Percentiles rank a stretch among this genome's conserved stretches.
These are phyloP conservation scores for Stachybotrys echinatus DNA, from an alignment of 2,329 filamentous ascomycete genomes.

Conservation along the genomic window DNA sequence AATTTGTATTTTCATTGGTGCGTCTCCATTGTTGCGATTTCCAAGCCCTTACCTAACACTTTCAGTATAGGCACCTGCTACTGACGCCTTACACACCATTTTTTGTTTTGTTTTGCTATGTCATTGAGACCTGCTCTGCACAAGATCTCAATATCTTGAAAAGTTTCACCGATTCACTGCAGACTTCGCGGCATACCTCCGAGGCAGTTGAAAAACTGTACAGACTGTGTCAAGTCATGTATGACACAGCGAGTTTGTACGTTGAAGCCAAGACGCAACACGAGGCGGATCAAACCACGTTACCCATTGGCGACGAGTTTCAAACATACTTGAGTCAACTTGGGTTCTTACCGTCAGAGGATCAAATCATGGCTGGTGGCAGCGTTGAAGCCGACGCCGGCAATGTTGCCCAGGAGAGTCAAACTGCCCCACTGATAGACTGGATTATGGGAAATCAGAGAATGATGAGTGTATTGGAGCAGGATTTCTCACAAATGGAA, in stretches of 20 bases:
- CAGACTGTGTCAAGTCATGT: constrained; percentile 48
- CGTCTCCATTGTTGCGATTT: background rate
- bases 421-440: too few species aligned
- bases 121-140: constrained; percentile 38
- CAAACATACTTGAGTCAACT: constrained; percentile 46
- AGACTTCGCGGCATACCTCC: constrained; percentile 38
- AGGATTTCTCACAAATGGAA: too few species aligned
- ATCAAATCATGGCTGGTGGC: too few species aligned
- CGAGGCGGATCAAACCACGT: constrained; percentile 25
- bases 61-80: constrained; percentile 29
- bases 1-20: background rate
- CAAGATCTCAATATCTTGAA: constrained; percentile 42
- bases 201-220: constrained; percentile 48
- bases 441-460: too few species aligned
- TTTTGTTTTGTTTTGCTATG: constrained; percentile 43
- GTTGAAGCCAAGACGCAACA: constrained; percentile 42
- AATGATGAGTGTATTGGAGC: too few species aligned
- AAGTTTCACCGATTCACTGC: constrained; percentile 45
- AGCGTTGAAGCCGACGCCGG: too few species aligned
- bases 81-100: constrained; percentile 46
- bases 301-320: constrained; percentile 39
- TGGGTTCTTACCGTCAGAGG: background rate
- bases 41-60: background rate
- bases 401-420: too few species aligned
- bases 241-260: constrained; percentile 49